Percentiles rank a stretch among this genome's conserved stretches.
phyloP scores from a whole-genome alignment of 2,329 filamentous ascomycete species.

The Blumeria hordei region DNA sequence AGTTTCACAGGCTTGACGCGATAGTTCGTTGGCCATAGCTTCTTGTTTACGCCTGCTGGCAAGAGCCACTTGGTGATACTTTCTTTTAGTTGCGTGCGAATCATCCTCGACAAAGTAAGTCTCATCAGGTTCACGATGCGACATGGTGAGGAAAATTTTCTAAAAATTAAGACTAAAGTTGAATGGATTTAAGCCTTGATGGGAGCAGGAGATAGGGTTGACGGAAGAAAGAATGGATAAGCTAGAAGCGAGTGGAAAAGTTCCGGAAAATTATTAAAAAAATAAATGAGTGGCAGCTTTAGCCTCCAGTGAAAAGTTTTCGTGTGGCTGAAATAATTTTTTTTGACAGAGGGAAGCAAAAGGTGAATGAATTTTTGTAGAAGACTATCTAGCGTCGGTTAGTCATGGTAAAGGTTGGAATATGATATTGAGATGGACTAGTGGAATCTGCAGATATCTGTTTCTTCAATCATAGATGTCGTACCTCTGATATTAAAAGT shows the following conservation, averaged over 20 bases:
- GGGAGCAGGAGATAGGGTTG: neutral
- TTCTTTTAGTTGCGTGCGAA: constrained; percentile 13
- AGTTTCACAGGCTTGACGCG: constrained; percentile 61
- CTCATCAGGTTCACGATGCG: constrained; percentile 32
- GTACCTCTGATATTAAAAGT: neutral
- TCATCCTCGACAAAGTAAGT: constrained; percentile 38
- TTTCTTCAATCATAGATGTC: neutral
- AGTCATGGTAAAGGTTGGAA: neutral
- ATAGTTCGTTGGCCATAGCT: constrained; percentile 72
- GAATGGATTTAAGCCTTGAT: neutral
- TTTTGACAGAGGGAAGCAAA: too few species aligned
- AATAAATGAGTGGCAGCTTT: neutral
- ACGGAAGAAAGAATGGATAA: neutral
- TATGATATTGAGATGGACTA: neutral
- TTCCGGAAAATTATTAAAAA: neutral
- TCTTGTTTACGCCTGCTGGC: constrained; percentile 66
- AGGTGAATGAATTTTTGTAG: too few species aligned
- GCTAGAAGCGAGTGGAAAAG: neutral
- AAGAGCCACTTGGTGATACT: constrained; percentile 53
- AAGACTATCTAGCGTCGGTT: neutral
- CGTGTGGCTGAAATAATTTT: neutral
- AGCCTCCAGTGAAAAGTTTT: neutral
- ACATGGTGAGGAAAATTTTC: neutral
- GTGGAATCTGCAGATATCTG: neutral
- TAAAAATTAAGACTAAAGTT: neutral